Percentiles rank a stretch among this genome's conserved stretches.
Evolutionary conservation across 1,139 yeast genomes (phyloP).

Genomic region (Wickerhamiella infanticola): DNA sequence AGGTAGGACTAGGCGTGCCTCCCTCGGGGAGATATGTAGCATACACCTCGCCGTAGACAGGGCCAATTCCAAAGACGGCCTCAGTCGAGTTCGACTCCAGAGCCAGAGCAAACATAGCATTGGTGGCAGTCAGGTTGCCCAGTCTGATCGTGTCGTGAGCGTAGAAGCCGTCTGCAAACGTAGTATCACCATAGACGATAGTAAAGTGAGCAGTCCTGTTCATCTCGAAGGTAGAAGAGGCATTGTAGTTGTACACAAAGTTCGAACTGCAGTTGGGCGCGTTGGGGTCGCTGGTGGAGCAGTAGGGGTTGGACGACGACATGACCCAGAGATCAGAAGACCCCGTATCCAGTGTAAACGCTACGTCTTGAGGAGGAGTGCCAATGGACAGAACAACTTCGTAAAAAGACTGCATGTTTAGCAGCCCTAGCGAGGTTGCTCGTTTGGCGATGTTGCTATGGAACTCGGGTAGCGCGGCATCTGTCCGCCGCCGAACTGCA

Average conservation of each 20-base stretch:
- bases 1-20: slow-evolving; percentile 10
- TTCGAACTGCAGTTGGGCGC: slow-evolving; percentile 2
- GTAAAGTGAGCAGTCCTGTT: slow-evolving; percentile 21
- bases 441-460: background rate
- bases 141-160: slow-evolving; percentile 13
- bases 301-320: slow-evolving; percentile 14
- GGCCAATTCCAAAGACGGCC: slow-evolving; percentile 25
- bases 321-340: slow-evolving; percentile 30
- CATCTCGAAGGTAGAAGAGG: slow-evolving; percentile 14
- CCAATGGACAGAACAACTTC: slow-evolving; percentile 26
- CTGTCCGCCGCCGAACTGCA: too few relatives aligned
- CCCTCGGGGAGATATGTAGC: slow-evolving; percentile 2
- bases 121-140: slow-evolving; percentile 9
- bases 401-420: slow-evolving; percentile 21
- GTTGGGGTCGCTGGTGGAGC: slow-evolving; percentile 3
- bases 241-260: slow-evolving; percentile 25
- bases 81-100: slow-evolving; percentile 18
- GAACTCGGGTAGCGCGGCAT: too few relatives aligned
- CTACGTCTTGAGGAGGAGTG: slow-evolving; percentile 24
- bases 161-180: slow-evolving; percentile 20
- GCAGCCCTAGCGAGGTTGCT: slow-evolving; percentile 13
- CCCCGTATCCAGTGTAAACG: slow-evolving; percentile 30
- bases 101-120: slow-evolving; percentile 21
- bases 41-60: slow-evolving; percentile 25
- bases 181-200: slow-evolving; percentile 19